A percentile compares a stretch with the other conserved stretches of the same genome.
These are phyloP conservation scores for Albifimbria verrucaria DNA, from an alignment of 2,329 filamentous ascomycete species.

Conservation along the genomic window DNA sequence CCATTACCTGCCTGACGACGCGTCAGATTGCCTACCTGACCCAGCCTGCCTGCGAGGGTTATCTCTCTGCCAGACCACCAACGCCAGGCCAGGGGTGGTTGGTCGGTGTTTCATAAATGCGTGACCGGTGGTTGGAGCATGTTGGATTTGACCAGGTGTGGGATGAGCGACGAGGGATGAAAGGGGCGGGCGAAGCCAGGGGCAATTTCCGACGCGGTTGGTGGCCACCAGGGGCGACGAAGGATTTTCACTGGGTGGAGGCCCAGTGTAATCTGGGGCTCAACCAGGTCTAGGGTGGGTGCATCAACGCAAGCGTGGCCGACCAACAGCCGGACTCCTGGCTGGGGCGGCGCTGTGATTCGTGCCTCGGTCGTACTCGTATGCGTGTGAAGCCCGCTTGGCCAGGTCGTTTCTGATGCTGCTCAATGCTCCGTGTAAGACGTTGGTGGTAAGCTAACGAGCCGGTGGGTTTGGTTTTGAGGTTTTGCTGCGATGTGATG, in stretches of 20 bases:
- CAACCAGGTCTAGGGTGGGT: slow-evolving; percentile 2
- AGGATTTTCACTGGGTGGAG: slow-evolving; percentile 21
- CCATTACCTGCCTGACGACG: neutral
- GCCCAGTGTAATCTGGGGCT: slow-evolving; percentile 3
- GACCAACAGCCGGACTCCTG: neutral
- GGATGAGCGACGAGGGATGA: slow-evolving; percentile 3
- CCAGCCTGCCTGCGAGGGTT: neutral
- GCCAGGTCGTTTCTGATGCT: slow-evolving; percentile 9
- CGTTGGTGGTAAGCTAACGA: neutral
- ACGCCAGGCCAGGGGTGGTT: neutral
- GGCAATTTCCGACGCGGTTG: slow-evolving; percentile 5
- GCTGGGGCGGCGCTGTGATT: neutral
- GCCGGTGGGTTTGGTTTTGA: too few relatives aligned
- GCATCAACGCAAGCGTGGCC: neutral
- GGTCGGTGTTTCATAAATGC: neutral
- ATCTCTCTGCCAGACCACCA: neutral
- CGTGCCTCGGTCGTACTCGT: neutral
- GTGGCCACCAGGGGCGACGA: slow-evolving; percentile 18
- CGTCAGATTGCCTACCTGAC: neutral
- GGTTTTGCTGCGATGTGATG: too few relatives aligned
- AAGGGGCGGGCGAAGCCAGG: slow-evolving; percentile 5
- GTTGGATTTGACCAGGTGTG: neutral
- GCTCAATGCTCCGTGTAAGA: slow-evolving; percentile 7
- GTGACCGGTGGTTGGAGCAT: neutral
- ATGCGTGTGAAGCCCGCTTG: slow-evolving; percentile 1